Conservation (phyloP, 1,284 basidiomycete species). For the Leccinum griseonigrum region DNA sequence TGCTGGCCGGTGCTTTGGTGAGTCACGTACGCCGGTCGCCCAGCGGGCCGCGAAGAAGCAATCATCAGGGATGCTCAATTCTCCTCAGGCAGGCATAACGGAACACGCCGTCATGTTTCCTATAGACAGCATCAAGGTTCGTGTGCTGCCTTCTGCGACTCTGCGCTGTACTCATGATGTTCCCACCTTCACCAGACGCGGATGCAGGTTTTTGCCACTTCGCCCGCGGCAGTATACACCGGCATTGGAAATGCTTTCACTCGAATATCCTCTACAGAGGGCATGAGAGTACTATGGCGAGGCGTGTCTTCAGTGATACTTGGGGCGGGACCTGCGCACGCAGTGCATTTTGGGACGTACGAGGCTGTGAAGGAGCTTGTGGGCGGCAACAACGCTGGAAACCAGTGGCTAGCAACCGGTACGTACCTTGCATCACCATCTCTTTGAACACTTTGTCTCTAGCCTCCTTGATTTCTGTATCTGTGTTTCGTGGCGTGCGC, state of each 20-base stretch:
- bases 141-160: slow-evolving; percentile 24
- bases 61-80: slow-evolving; percentile 12
- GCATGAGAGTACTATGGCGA: slow-evolving; percentile 88
- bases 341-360: slow-evolving; percentile 96
- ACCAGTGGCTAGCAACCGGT: slow-evolving; percentile 84
- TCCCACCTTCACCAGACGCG: slow-evolving; percentile 66
- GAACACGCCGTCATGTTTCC: slow-evolving; percentile 99
- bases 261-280: slow-evolving; percentile 92
- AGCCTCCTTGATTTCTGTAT: not conserved
- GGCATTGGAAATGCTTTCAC: slow-evolving; percentile 86
- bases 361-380: slow-evolving; percentile 93
- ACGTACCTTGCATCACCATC: slow-evolving; percentile 30
- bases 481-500: not conserved
- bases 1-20: slow-evolving; percentile 95
- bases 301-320: slow-evolving; percentile 97
- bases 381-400: slow-evolving; percentile 79
- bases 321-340: slow-evolving; percentile 97
- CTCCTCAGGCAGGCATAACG: slow-evolving; percentile 87
- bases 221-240: slow-evolving; percentile 83
- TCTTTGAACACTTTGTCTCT: not conserved
- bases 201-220: slow-evolving; percentile 94
- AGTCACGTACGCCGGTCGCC: slow-evolving; percentile 30
- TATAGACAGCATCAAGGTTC: slow-evolving; percentile 95
- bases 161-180: slow-evolving; percentile 4
- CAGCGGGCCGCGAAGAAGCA: not conserved